Evolutionary conservation across 805 yeast species (phyloP).

Genomic region (Zygosaccharomyces pseudorouxii): DNA sequence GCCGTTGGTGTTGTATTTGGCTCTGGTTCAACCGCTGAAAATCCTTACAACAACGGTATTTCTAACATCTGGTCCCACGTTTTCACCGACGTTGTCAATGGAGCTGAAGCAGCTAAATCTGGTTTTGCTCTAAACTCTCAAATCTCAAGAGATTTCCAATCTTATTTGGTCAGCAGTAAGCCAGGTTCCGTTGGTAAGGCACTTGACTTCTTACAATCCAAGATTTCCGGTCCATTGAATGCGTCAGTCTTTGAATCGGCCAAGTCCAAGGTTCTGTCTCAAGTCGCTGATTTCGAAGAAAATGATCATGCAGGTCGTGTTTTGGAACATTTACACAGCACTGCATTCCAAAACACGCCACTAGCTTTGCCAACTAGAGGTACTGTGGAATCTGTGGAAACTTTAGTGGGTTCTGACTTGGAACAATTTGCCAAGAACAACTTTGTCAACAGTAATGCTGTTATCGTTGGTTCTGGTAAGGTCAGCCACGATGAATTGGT

Average conservation of each 20-base stretch:
- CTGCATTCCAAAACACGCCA: slow-evolving; percentile 85
- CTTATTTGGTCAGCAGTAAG: slow-evolving; percentile 52
- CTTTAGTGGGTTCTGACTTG: slow-evolving; percentile 56
- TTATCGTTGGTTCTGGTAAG: slow-evolving; percentile 66
- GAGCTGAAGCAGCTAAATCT: slow-evolving; percentile 37
- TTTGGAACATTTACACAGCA: slow-evolving; percentile 69
- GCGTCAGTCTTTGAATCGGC: slow-evolving; percentile 46
- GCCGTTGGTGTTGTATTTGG: slow-evolving; percentile 67
- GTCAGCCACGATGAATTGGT: slow-evolving; percentile 65
- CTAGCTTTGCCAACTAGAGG: slow-evolving; percentile 73
- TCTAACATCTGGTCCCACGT: slow-evolving; percentile 57
- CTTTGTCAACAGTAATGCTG: slow-evolving; percentile 59
- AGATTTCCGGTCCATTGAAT: slow-evolving; percentile 35
- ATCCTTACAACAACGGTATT: slow-evolving; percentile 77
- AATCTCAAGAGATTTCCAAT: slow-evolving; percentile 60
- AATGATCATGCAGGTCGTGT: slow-evolving; percentile 51
- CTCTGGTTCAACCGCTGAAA: slow-evolving; percentile 78
- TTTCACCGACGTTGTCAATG: slow-evolving; percentile 38
- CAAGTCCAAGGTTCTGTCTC: slow-evolving; percentile 43
- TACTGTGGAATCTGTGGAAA: slow-evolving; percentile 58
- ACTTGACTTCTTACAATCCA: slow-evolving; percentile 45
- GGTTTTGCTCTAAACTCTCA: slow-evolving; percentile 57
- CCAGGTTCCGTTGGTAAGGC: slow-evolving; percentile 50
- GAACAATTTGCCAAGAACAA: slow-evolving; percentile 50
- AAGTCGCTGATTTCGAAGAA: slow-evolving; percentile 53